Base-by-base conservation (phyloP, 2,329 filamentous ascomycete genomes). In the Talaromyces amestolkiae region DNA sequence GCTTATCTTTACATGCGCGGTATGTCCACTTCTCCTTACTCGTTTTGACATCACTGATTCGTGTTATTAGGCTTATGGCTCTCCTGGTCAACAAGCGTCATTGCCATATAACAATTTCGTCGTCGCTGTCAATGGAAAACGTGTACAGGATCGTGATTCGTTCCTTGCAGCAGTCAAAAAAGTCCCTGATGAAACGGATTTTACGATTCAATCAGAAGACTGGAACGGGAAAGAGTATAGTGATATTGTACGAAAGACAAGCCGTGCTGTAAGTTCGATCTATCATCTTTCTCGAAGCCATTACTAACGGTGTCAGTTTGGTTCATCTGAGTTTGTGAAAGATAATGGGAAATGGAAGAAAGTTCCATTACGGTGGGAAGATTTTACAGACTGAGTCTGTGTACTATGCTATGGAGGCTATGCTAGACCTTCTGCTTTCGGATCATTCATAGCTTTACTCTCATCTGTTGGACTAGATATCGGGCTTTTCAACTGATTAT, bases 151-250 rank as follows among this genome's bases (percentile, higher is more conserved):
- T n/a, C 31, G 27, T 10, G 15, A 27, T 31, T 64, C 62, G 10
- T 64, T 64, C 15, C 53, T 64, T 19, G 22, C 8, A 47, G 62
- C 39, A 22, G 33, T 64, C 33, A 51, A 31, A 17, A 31, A 58
- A 45, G 43, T 64, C 2, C 62, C 54, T 31, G 62, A 64, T 49
- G 62, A 64, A 37, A 41, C 39, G 15, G 62, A 64, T 39, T 64
- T 64, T 22, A 64, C 54, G 19, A 64, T 64, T 45, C 62, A 64
- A 43, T 64, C 62, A 1, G 54, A 58, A 33, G 62, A 64, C 35
- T 64, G 62, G 62, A 64, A 64, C 37, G 62, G 54, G 33, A 64
- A 59, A 24, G 62, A 39, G 24, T 59, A 58, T 49, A 39, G 22
- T 17, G 54, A 51, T 35, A 64, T 64, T 17, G 35, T 64, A 35